phyloP scores from a whole-genome alignment of 129 eudicot species.

The Heracleum sosnowskyi region DNA sequence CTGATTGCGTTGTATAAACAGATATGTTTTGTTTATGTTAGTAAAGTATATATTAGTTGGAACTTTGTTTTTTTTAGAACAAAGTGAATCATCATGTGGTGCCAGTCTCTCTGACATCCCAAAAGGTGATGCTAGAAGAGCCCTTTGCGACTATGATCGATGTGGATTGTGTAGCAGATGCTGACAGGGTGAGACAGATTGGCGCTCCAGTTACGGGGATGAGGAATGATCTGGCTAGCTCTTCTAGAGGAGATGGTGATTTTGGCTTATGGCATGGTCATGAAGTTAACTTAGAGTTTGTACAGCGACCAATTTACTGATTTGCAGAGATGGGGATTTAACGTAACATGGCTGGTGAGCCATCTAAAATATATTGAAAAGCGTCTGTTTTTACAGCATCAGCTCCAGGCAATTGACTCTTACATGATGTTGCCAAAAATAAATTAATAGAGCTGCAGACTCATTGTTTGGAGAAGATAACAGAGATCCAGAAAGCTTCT shows the following conservation, averaged over 20 bases:
- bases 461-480: too few species aligned
- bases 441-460: too few species aligned
- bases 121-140: not conserved
- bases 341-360: too few species aligned
- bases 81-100: not conserved
- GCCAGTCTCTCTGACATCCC: not conserved
- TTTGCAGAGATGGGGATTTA: too few species aligned
- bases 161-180: not conserved
- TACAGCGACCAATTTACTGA: too few species aligned
- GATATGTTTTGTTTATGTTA: not conserved
- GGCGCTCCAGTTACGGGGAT: not conserved
- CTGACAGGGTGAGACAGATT: not conserved
- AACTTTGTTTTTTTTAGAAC: not conserved
- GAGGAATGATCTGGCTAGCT: not conserved
- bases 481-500: too few species aligned
- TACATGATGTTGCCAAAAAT: too few species aligned
- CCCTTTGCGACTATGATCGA: not conserved
- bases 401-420: too few species aligned
- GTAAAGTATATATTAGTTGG: not conserved
- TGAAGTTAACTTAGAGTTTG: not conserved
- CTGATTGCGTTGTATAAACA: not conserved
- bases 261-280: not conserved
- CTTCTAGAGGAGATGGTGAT: not conserved
- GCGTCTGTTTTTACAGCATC: too few species aligned
- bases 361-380: too few species aligned